phyloP scores from a whole-genome alignment of 2,329 filamentous ascomycete genomes.

The Ascosphaera aggregata region DNA sequence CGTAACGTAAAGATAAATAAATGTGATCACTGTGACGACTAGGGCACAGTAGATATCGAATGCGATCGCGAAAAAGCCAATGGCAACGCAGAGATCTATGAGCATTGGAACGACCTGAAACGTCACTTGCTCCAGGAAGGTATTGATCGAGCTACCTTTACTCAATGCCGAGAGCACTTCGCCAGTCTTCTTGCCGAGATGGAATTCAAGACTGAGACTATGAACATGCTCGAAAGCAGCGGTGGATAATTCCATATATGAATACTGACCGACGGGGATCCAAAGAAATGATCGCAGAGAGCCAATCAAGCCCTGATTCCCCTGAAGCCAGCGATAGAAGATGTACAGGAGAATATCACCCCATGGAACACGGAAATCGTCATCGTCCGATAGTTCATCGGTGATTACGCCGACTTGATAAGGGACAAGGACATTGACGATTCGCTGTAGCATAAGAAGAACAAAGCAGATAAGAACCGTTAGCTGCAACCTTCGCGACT shows the following conservation, averaged over 20 bases:
- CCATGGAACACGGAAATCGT: constrained; percentile 44
- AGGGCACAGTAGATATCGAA: constrained; percentile 84
- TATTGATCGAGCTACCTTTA: constrained; percentile 93
- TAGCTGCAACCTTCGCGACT: constrained; percentile 48
- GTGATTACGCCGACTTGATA: constrained; percentile 59
- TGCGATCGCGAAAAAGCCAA: constrained; percentile 51
- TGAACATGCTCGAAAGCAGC: constrained; percentile 82
- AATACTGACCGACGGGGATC: constrained; percentile 95
- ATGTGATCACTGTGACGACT: constrained; percentile 72
- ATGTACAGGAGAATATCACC: constrained; percentile 61
- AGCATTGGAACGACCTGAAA: constrained; percentile 95
- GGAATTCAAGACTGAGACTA: constrained; percentile 76
- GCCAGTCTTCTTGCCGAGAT: constrained; percentile 82
- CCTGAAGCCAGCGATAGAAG: constrained; percentile 58
- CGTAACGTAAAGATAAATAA: constrained; percentile 90
- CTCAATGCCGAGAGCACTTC: constrained; percentile 87
- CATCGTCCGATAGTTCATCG: constrained; percentile 40
- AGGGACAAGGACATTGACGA: constrained; percentile 72
- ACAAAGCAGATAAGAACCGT: constrained; percentile 63
- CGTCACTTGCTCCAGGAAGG: constrained; percentile 95
- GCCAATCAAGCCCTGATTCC: constrained; percentile 66
- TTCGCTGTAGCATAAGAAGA: constrained; percentile 56
- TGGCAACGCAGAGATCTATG: constrained; percentile 72
- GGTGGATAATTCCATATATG: constrained; percentile 79
- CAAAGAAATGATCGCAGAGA: constrained; percentile 65